phyloP scores from a whole-genome alignment of 2,329 filamentous ascomycete genomes.

The Chaetomiaceae sp. region DNA sequence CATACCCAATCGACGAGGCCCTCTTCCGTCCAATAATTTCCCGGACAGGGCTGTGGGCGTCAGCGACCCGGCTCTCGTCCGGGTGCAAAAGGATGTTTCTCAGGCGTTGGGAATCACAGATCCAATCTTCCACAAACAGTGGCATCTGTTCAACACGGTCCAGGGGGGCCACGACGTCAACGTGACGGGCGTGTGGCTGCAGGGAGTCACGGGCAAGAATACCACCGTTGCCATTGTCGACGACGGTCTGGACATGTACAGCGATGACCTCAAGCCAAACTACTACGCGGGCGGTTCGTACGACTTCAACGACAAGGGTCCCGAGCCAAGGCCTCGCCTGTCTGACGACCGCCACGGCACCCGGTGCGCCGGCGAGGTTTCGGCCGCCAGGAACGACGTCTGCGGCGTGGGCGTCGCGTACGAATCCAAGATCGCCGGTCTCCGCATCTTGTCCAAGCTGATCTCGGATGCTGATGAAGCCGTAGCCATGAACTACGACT shows the following conservation, averaged over 20 bases:
- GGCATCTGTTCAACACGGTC: conserved; percentile 85
- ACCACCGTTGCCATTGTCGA: conserved; percentile 91
- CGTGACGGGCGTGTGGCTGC: conserved; percentile 87
- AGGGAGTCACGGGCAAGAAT: conserved; percentile 85
- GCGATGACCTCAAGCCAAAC: conserved; percentile 84
- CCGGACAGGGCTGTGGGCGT: conserved; percentile 25
- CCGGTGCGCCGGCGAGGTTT: conserved; percentile 88
- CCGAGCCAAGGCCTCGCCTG: conserved; percentile 76
- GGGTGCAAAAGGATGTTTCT: conserved; percentile 57
- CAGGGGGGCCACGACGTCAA: conserved; percentile 89
- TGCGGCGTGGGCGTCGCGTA: conserved; percentile 97
- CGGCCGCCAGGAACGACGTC: conserved; percentile 84
- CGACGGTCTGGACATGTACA: conserved; percentile 94
- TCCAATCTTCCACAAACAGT: conserved; percentile 89
- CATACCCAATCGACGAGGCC: conserved; percentile 37
- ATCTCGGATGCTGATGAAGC: conserved; percentile 94
- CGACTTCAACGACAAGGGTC: conserved; percentile 85
- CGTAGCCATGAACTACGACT: conserved; percentile 85
- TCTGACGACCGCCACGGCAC: conserved; percentile 88
- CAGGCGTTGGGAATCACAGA: conserved; percentile 70
- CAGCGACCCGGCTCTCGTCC: conserved; percentile 42
- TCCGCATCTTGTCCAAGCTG: conserved; percentile 85
- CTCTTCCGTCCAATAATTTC: conserved; percentile 23
- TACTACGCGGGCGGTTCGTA: conserved; percentile 91
- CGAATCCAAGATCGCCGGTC: conserved; percentile 81